Percentiles rank a stretch among this genome's conserved stretches.
Conservation (phyloP, 2,329 filamentous ascomycete species). For the Didymella pomorum region DNA sequence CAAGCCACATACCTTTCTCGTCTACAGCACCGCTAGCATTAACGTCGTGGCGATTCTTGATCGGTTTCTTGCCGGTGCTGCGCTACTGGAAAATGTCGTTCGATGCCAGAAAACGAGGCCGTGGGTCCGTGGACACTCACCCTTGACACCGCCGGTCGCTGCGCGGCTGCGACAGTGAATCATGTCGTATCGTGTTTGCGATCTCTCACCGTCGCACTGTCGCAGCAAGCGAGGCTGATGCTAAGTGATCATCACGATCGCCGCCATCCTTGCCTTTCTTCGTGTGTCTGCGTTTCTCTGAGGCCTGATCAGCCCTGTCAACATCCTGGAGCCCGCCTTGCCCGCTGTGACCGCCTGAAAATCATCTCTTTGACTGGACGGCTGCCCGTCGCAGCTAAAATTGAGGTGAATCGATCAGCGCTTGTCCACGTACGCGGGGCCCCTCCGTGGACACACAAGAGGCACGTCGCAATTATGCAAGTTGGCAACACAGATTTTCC, state of each 20-base stretch:
- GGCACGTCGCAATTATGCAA: constrained; percentile 12
- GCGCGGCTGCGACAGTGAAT: constrained; percentile 2
- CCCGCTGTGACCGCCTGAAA: constrained; percentile 10
- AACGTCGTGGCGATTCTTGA: constrained; percentile 39
- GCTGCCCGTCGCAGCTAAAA: constrained; percentile 18
- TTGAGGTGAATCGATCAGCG: constrained; percentile 33
- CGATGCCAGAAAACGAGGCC: constrained; percentile 14
- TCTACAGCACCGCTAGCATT: constrained; percentile 20
- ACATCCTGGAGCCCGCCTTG: constrained; percentile 19
- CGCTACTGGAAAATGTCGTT: constrained; percentile 19
- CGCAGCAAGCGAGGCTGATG: constrained; percentile 36
- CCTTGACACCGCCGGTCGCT: constrained; percentile 7
- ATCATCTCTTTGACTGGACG: constrained; percentile 36
- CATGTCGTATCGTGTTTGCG: constrained; percentile 13
- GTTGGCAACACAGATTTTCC: neutral
- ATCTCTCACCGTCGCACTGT: constrained; percentile 21
- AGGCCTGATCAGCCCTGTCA: constrained; percentile 48
- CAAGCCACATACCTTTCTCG: constrained; percentile 14
- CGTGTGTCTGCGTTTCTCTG: constrained; percentile 43
- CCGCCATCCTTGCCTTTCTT: constrained; percentile 40
- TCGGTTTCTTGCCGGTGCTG: constrained; percentile 21
- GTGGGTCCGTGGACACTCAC: neutral
- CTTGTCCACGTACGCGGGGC: constrained; percentile 25
- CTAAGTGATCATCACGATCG: constrained; percentile 39
- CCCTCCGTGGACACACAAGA: constrained; percentile 11